These are phyloP conservation scores for Microthyrium microscopicum DNA, from an alignment of 2,329 filamentous ascomycete genomes.

Conservation along the genomic window DNA sequence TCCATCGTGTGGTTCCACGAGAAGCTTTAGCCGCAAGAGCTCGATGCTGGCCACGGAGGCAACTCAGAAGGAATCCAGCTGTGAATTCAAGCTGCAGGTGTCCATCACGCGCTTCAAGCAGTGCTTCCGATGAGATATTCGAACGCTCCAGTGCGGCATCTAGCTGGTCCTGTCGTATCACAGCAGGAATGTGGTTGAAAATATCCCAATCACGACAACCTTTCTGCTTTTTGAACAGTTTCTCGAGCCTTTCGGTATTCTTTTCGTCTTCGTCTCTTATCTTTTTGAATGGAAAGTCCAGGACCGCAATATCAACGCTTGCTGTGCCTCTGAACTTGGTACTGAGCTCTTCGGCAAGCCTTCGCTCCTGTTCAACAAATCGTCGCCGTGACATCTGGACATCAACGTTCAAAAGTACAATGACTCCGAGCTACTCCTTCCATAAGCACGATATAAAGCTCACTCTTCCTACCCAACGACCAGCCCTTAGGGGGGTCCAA, in stretches of 20 bases:
- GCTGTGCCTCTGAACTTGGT: conserved; percentile 8
- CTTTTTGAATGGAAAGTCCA: conserved; percentile 9
- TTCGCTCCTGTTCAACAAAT: conserved; percentile 9
- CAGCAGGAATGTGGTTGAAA: conserved; percentile 16
- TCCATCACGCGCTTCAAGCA: too few relatives aligned
- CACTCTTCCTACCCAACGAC: too few relatives aligned
- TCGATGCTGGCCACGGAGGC: too few relatives aligned
- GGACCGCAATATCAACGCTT: conserved; percentile 8
- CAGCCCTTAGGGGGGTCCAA: too few relatives aligned
- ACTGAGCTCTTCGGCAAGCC: conserved; percentile 7
- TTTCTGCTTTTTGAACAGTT: conserved; percentile 10
- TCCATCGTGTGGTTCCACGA: too few relatives aligned
- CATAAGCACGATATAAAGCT: conserved; percentile 1
- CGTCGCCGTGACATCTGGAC: conserved; percentile 4
- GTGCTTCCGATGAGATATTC: too few relatives aligned
- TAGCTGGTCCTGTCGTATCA: conserved; percentile 15
- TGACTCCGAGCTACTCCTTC: background rate
- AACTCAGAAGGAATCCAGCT: too few relatives aligned
- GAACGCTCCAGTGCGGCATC: conserved; percentile 11
- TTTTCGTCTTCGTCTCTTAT: conserved; percentile 9
- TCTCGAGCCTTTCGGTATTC: conserved; percentile 8
- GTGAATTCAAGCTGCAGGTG: too few relatives aligned
- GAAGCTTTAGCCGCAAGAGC: too few relatives aligned
- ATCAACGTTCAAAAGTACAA: conserved; percentile 1
- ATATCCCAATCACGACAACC: conserved; percentile 13